Conservation (phyloP, 306 rosid genomes). For the Pterocarpus macrocarpus region DNA sequence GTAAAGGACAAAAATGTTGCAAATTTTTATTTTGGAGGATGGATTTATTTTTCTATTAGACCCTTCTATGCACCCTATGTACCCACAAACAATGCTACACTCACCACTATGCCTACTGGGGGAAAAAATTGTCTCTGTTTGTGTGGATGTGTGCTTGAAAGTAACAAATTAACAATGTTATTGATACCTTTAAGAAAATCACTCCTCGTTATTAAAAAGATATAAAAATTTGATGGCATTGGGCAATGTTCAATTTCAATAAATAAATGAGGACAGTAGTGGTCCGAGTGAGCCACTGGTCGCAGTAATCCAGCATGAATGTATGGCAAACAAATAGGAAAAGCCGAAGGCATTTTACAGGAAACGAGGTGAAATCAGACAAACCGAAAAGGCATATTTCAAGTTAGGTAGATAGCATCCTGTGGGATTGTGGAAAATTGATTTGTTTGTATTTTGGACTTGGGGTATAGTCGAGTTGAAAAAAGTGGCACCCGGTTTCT, state of each 20-base stretch:
- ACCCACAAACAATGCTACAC: background rate
- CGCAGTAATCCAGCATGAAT: conserved; percentile 38
- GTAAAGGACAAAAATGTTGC: background rate
- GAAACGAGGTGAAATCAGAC: conserved; percentile 37
- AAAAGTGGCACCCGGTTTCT: conserved; percentile 37
- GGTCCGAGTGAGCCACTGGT: background rate
- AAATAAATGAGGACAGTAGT: background rate
- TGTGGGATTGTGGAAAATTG: conserved; percentile 5
- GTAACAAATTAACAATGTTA: background rate
- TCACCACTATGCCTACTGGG: background rate
- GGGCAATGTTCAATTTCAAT: conserved; percentile 9
- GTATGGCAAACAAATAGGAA: conserved; percentile 37
- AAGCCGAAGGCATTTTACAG: conserved; percentile 5
- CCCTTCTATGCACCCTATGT: background rate
- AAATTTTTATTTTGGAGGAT: background rate
- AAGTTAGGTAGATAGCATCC: background rate
- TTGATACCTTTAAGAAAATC: background rate
- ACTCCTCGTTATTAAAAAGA: background rate
- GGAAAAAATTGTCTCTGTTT: background rate
- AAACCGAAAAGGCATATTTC: background rate
- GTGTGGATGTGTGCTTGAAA: background rate
- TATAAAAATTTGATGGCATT: background rate
- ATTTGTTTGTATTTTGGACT: background rate
- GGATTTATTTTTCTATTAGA: background rate
- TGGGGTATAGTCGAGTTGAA: conserved; percentile 29